Evolutionary conservation across 2,329 filamentous ascomycete species (phyloP).

Genomic region (Curvularia hawaiiensis): DNA sequence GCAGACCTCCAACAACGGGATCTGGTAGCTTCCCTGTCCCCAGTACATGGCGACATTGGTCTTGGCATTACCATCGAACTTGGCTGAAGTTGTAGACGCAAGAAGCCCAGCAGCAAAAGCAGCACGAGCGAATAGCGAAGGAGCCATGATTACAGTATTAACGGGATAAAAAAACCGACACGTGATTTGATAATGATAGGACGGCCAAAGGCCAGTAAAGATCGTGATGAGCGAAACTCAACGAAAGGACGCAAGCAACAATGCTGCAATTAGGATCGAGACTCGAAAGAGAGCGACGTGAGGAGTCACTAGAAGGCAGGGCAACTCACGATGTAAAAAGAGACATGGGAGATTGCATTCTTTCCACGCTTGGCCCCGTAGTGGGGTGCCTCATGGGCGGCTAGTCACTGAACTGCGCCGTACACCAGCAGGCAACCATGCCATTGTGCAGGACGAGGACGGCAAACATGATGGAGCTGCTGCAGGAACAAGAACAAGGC

Average conservation of each 20-base stretch:
- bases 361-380: slow-evolving; percentile 28
- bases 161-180: slow-evolving; percentile 23
- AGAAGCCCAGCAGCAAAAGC: slow-evolving; percentile 44
- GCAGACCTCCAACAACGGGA: slow-evolving; percentile 58
- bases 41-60: slow-evolving; percentile 61
- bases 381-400: slow-evolving; percentile 33
- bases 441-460: slow-evolving; percentile 27
- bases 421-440: slow-evolving; percentile 33
- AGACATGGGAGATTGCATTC: slow-evolving; percentile 36
- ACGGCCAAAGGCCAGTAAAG: slow-evolving; percentile 47
- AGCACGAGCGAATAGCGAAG: slow-evolving; percentile 35
- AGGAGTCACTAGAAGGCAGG: slow-evolving; percentile 25
- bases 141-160: slow-evolving; percentile 46
- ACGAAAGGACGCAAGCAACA: slow-evolving; percentile 63
- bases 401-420: slow-evolving; percentile 25
- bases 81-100: slow-evolving; percentile 45
- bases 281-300: slow-evolving; percentile 41
- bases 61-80: slow-evolving; percentile 50
- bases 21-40: slow-evolving; percentile 59
- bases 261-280: slow-evolving; percentile 39
- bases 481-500: slow-evolving; percentile 30
- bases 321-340: slow-evolving; percentile 29
- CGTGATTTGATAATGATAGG: slow-evolving; percentile 44
- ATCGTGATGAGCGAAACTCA: slow-evolving; percentile 48
- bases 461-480: slow-evolving; percentile 26